These are phyloP conservation scores for Hortiboletus rubellus DNA, from an alignment of 1,284 basidiomycete species.

Conservation along the genomic window DNA sequence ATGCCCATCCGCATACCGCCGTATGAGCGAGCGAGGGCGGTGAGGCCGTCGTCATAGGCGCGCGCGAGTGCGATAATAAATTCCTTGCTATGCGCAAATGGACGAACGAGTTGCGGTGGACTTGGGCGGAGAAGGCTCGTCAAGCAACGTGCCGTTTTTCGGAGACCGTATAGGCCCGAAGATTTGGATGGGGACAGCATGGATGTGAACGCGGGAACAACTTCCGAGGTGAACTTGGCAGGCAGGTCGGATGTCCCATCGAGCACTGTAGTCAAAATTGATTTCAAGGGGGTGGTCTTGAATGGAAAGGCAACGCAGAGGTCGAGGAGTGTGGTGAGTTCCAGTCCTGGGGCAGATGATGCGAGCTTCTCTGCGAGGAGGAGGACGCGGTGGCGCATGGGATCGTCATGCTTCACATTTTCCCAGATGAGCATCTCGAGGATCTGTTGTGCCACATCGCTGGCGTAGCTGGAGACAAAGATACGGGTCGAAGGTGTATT, in stretches of 20 bases:
- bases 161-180: conserved; percentile 60
- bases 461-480: conserved; percentile 59
- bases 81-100: conserved; percentile 50
- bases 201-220: conserved; percentile 55
- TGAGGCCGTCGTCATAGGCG: conserved; percentile 58
- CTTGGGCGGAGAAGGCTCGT: conserved; percentile 53
- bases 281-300: conserved; percentile 45
- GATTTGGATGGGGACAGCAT: conserved; percentile 45
- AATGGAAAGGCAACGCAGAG: conserved; percentile 57
- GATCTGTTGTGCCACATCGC: conserved; percentile 50
- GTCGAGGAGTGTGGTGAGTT: conserved; percentile 58
- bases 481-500: conserved; percentile 44
- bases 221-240: conserved; percentile 42
- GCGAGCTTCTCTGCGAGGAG: conserved; percentile 56
- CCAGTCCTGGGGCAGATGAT: conserved; percentile 41
- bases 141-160: conserved; percentile 61
- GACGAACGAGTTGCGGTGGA: conserved; percentile 47
- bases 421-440: conserved; percentile 62
- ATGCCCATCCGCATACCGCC: conserved; percentile 47
- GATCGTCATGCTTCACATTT: conserved; percentile 40
- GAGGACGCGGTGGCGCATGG: conserved; percentile 54
- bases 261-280: conserved; percentile 45
- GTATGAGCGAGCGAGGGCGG: conserved; percentile 55
- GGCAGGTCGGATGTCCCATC: conserved; percentile 32
- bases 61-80: conserved; percentile 60